phyloP scores from a whole-genome alignment of 2,329 filamentous ascomycete genomes.

The Tolypocladium paradoxum region DNA sequence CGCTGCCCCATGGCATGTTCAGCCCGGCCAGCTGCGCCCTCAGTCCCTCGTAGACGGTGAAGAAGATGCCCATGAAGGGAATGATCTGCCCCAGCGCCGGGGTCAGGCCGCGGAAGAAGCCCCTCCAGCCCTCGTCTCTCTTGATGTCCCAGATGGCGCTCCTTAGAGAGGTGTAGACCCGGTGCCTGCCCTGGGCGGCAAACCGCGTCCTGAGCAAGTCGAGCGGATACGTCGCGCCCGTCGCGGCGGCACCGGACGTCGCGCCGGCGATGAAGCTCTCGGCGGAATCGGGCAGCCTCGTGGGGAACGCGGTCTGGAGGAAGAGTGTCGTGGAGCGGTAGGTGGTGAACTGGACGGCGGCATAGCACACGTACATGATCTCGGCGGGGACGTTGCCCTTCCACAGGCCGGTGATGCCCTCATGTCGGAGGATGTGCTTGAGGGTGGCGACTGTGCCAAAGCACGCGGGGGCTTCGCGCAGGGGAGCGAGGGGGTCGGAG shows the following conservation, averaged over 20 bases:
- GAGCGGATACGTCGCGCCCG: conserved; percentile 78
- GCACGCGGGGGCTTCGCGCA: conserved; percentile 43
- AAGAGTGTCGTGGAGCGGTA: conserved; percentile 67
- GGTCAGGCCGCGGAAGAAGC: conserved; percentile 80
- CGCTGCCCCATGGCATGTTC: conserved; percentile 58
- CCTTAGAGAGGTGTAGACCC: conserved; percentile 65
- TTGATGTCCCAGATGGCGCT: conserved; percentile 63
- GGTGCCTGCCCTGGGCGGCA: conserved; percentile 77
- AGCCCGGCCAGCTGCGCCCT: conserved; percentile 46
- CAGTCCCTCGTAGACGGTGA: conserved; percentile 74
- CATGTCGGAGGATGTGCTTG: conserved; percentile 63
- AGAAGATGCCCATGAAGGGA: conserved; percentile 96
- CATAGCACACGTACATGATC: conserved; percentile 85
- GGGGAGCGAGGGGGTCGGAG: conserved; percentile 58
- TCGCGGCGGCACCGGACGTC: conserved; percentile 70
- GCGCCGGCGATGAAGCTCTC: conserved; percentile 81
- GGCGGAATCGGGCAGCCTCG: conserved; percentile 48
- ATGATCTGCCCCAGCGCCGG: conserved; percentile 81
- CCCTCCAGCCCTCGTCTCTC: conserved; percentile 59
- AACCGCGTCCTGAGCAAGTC: conserved; percentile 91
- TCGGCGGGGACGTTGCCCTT: conserved; percentile 97
- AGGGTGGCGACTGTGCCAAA: conserved; percentile 70
- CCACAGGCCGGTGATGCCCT: conserved; percentile 83
- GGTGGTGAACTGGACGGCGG: conserved; percentile 77
- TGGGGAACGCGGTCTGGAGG: conserved; percentile 41